Evolutionary conservation across 768 basidiomycete species (phyloP).

Genomic region (Lactarius deliciosus): DNA sequence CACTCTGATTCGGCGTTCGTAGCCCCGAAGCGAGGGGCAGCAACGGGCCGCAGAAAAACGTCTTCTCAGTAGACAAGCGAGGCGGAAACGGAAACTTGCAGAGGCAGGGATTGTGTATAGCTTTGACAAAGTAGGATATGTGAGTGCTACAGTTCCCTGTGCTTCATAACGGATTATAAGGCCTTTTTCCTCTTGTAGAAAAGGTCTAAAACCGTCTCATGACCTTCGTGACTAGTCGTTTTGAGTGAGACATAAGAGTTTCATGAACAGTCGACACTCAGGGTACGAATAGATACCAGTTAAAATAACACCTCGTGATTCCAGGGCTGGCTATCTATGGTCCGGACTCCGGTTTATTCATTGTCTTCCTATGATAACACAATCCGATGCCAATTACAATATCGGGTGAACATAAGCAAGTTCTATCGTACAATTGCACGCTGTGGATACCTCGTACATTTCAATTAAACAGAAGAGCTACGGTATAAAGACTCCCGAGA

Average conservation of each 20-base stretch:
- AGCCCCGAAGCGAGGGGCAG: constrained; percentile 76
- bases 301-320: not conserved
- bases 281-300: not conserved
- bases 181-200: constrained; percentile 36
- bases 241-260: not conserved
- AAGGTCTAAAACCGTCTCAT: constrained; percentile 35
- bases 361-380: not conserved
- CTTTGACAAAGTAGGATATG: constrained; percentile 78
- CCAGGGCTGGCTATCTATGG: not conserved
- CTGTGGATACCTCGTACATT: not conserved
- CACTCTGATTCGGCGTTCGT: not conserved
- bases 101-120: constrained; percentile 87
- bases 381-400: not conserved
- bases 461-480: not conserved
- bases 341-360: not conserved
- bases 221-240: not conserved
- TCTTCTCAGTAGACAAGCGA: constrained; percentile 72
- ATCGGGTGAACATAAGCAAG: not conserved
- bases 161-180: not conserved
- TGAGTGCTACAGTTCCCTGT: constrained; percentile 42
- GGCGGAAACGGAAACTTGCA: constrained; percentile 75
- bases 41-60: constrained; percentile 63
- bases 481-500: not conserved
- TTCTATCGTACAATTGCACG: not conserved
- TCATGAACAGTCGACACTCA: not conserved